phyloP scores from a whole-genome alignment of 192 early-diverging fungal genomes.

The Mortierella alpina region DNA sequence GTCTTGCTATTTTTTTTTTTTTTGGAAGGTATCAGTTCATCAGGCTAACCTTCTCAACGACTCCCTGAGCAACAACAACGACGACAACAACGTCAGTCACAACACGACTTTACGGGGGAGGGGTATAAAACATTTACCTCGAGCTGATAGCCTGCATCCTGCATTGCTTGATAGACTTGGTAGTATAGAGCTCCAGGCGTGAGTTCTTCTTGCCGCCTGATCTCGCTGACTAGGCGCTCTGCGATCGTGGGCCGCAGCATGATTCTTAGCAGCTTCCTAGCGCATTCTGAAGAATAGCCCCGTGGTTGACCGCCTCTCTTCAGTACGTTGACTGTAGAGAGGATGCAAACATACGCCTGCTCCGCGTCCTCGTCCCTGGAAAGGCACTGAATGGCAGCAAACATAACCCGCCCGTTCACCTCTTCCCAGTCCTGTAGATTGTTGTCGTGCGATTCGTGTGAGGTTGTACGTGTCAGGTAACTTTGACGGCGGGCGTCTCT shows the following conservation, averaged over 20 bases:
- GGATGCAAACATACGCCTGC: slow-evolving; percentile 32
- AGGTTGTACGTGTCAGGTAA: too few species aligned
- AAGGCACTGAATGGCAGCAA: slow-evolving; percentile 20
- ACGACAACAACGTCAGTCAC: not conserved
- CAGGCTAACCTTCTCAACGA: too few species aligned
- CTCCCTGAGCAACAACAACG: not conserved
- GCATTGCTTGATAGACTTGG: slow-evolving; percentile 18
- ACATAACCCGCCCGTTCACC: not conserved
- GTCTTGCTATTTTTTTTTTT: slow-evolving; percentile 2
- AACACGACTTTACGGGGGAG: not conserved
- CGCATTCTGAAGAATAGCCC: too few species aligned
- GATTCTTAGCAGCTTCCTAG: slow-evolving; percentile 4
- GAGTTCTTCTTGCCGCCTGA: slow-evolving; percentile 7
- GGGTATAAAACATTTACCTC: slow-evolving; percentile 3
- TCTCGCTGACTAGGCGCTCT: slow-evolving; percentile 8
- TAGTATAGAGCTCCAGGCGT: slow-evolving; percentile 8
- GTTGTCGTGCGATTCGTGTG: too few species aligned
- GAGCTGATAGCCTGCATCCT: slow-evolving; percentile 15
- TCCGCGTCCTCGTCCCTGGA: slow-evolving; percentile 24
- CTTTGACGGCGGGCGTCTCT: too few species aligned
- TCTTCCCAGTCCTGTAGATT: slow-evolving; percentile 2
- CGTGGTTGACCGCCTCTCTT: not conserved
- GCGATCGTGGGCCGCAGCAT: slow-evolving; percentile 2
- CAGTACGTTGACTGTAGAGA: slow-evolving; percentile 23
- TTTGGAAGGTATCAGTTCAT: not conserved